These are phyloP conservation scores for Isochrysis galbana DNA, from an alignment of 78 protist genomes.

Conservation along the genomic window DNA sequence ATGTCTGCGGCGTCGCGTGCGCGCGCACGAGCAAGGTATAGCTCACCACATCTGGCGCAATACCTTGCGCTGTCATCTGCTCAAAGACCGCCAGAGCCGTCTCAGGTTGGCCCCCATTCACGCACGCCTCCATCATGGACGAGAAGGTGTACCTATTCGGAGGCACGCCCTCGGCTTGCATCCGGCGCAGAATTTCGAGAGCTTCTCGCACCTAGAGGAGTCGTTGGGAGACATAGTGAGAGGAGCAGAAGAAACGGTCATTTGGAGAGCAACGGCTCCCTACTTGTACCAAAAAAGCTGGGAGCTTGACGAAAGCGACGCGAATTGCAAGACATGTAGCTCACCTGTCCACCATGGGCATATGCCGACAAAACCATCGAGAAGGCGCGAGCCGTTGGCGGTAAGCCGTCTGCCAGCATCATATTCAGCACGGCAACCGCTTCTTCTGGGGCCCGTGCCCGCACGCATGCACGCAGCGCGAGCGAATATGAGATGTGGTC, in stretches of 20 bases:
- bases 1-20: neutral
- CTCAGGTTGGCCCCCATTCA: neutral
- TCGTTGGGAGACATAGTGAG: too few relatives aligned
- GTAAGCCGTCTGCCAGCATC: neutral
- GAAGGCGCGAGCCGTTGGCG: neutral
- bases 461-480: neutral
- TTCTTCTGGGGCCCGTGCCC: neutral
- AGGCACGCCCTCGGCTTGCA: neutral
- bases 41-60: neutral
- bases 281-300: too few relatives aligned
- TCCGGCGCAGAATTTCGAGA: neutral
- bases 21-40: constrained; percentile 17
- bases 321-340: too few relatives aligned
- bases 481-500: neutral
- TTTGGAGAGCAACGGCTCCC: too few relatives aligned
- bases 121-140: neutral
- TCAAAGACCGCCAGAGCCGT: neutral
- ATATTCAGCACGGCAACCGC: neutral
- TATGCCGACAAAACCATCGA: neutral
- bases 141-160: neutral
- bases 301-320: too few relatives aligned
- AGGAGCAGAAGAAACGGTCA: too few relatives aligned
- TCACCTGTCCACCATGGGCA: neutral
- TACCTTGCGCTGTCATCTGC: neutral
- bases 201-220: too few relatives aligned